Base-by-base conservation (phyloP, 345 rosid genomes). In the Pistacia integerrima region DNA sequence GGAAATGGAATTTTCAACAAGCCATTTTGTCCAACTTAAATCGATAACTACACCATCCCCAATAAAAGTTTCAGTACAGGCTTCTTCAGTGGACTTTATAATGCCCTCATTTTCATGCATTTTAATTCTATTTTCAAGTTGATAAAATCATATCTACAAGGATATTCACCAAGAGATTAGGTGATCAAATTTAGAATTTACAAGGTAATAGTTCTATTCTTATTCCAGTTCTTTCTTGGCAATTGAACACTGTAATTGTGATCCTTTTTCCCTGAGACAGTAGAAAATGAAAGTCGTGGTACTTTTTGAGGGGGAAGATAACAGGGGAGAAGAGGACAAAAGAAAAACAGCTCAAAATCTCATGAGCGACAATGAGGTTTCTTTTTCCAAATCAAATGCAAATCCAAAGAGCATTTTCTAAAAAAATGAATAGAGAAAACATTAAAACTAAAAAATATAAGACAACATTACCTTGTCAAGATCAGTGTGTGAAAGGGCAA, bases 401-500 rank as follows among this genome's bases (percentile, higher is more conserved):
- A 35, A 70, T 17, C 30, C 8, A 25, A 14, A 73, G 14, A 35
- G 35, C 28, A 73, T 16, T 13, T 57, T 11, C 17, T 1, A 16
- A 74, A 74, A 51, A 1, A 30, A 36, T 22, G 1, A 7, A 41
- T 38, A 25, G 46, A 14, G 67, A 9, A 62, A 54, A 51, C 18
- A 18, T 18, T 36, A 11, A 4, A 36, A 30, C 57, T 17, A 11
- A 18, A 60, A 61, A 25, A 13, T 11, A 67, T 22, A 64, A 3
- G 14, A 67, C 13, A 67, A 20, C 18, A 74, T 73, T 82, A 90
- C 94, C 84, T 25, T 87, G 86, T 92, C 98, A 64, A 93, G 92
- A 78, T 97, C 98, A 11, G 97, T 92, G 84, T 97, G 99, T 8
- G 96, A 88, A 79, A 94, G 90, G 67, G 98, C 99, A 64, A 92